These are phyloP conservation scores for Boletellus sp. DNA, from an alignment of 1,284 basidiomycete genomes.

Conservation along the genomic window DNA sequence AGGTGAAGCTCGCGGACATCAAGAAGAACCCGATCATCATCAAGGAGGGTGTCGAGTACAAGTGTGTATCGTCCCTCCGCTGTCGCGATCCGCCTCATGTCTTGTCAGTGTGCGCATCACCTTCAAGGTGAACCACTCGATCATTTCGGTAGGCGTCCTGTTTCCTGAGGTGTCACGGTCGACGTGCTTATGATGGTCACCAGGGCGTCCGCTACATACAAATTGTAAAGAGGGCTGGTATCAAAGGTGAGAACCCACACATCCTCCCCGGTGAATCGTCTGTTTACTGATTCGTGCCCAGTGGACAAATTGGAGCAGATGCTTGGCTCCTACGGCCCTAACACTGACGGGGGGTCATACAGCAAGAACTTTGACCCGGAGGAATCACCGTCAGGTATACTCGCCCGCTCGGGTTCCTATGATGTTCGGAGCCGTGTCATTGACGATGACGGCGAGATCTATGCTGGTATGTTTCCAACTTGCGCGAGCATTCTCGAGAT, in stretches of 20 bases:
- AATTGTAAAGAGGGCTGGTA: slow-evolving; percentile 72
- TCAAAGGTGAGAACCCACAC: slow-evolving; percentile 49
- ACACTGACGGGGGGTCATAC: slow-evolving; percentile 56
- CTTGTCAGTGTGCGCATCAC: slow-evolving; percentile 63
- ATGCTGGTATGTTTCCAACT: slow-evolving; percentile 55
- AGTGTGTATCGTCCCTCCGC: slow-evolving; percentile 40
- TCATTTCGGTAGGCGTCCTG: slow-evolving; percentile 63
- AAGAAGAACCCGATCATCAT: slow-evolving; percentile 74
- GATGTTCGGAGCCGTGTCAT: slow-evolving; percentile 73
- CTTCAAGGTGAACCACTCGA: slow-evolving; percentile 82
- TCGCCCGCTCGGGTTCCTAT: slow-evolving; percentile 78
- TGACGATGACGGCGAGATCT: slow-evolving; percentile 78
- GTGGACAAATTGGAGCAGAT: slow-evolving; percentile 89
- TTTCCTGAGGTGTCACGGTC: not conserved
- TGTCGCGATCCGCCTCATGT: slow-evolving; percentile 6
- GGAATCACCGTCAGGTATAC: slow-evolving; percentile 76
- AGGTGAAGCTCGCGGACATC: slow-evolving; percentile 43
- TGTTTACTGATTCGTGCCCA: slow-evolving; percentile 29
- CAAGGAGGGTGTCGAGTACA: slow-evolving; percentile 85
- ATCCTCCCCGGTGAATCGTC: not conserved
- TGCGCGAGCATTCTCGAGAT: not conserved
- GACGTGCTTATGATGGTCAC: slow-evolving; percentile 8
- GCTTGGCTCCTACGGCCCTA: slow-evolving; percentile 83
- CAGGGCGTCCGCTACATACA: slow-evolving; percentile 84
- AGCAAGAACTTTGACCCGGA: slow-evolving; percentile 72